phyloP scores from a whole-genome alignment of 805 yeast species.

The Nakazawaea ambrosiae region DNA sequence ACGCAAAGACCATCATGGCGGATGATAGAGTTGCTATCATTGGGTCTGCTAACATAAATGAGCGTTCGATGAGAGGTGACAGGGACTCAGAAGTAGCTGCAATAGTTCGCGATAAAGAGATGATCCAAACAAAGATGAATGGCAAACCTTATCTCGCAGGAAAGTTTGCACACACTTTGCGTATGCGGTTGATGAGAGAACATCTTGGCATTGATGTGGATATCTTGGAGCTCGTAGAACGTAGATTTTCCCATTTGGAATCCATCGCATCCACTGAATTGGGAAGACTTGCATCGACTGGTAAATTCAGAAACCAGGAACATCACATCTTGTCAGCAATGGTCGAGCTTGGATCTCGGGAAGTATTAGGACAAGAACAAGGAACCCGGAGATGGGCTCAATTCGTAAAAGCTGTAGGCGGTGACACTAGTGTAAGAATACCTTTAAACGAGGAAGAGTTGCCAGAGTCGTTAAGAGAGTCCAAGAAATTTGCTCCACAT shows the following conservation, averaged over 20 bases:
- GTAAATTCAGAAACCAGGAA: conserved; percentile 27
- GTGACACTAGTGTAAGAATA: conserved; percentile 14
- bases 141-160: conserved; percentile 79
- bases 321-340: conserved; percentile 46
- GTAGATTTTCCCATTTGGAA: conserved; percentile 50
- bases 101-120: conserved; percentile 74
- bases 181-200: conserved; percentile 93
- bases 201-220: conserved; percentile 94
- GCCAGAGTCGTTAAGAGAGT: conserved; percentile 14
- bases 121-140: conserved; percentile 65
- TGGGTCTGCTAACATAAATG: conserved; percentile 97
- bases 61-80: conserved; percentile 89
- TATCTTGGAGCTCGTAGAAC: conserved; percentile 70
- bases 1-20: conserved; percentile 85
- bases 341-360: conserved; percentile 71
- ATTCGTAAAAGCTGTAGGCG: conserved; percentile 17
- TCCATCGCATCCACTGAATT: conserved; percentile 32
- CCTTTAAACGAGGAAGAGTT: conserved; percentile 14
- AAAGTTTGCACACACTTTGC: conserved; percentile 79
- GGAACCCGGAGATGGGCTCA: conserved; percentile 45
- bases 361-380: conserved; percentile 41
- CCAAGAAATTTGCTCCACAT: conserved; percentile 9
- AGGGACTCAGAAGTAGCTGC: conserved; percentile 95
- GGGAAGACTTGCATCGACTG: conserved; percentile 41
- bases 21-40: conserved; percentile 92